These are phyloP conservation scores for Borovskyia barvae DNA, from an alignment of 208 protist species.

Conservation along the genomic window DNA sequence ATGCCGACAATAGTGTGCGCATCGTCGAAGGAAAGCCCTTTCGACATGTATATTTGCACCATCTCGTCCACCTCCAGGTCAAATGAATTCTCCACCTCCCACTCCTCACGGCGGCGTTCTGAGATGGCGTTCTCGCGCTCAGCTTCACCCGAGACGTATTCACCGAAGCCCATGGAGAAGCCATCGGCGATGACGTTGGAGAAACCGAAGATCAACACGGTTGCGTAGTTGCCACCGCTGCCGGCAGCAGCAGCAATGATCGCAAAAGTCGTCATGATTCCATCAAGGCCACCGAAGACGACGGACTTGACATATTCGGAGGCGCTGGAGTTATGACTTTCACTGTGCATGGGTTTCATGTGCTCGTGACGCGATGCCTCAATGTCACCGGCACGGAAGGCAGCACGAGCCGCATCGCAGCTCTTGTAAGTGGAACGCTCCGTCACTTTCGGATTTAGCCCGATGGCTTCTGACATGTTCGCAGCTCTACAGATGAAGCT, in stretches of 20 bases:
- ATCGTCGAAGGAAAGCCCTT: slow-evolving; percentile 90
- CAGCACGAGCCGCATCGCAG: slow-evolving; percentile 49
- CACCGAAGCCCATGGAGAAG: slow-evolving; percentile 95
- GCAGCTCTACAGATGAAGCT: neutral
- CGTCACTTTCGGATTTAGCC: slow-evolving; percentile 17
- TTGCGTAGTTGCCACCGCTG: slow-evolving; percentile 76
- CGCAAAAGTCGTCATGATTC: slow-evolving; percentile 96
- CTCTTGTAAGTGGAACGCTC: slow-evolving; percentile 62
- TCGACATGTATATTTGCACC: slow-evolving; percentile 93
- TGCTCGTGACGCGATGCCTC: slow-evolving; percentile 80
- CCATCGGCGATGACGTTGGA: slow-evolving; percentile 95
- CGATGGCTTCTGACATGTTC: slow-evolving; percentile 5
- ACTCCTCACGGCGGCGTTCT: slow-evolving; percentile 91
- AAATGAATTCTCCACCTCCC: slow-evolving; percentile 93
- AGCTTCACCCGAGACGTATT: slow-evolving; percentile 91
- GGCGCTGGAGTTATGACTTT: slow-evolving; percentile 80
- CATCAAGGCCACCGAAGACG: slow-evolving; percentile 94
- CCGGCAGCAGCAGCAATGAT: slow-evolving; percentile 91
- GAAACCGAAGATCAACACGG: slow-evolving; percentile 91
- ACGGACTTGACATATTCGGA: slow-evolving; percentile 94
- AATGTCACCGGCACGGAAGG: slow-evolving; percentile 65
- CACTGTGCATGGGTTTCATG: slow-evolving; percentile 67
- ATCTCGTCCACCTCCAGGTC: slow-evolving; percentile 94
- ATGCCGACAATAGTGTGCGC: slow-evolving; percentile 90
- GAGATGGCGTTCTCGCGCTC: slow-evolving; percentile 87